Evolutionary conservation across 2,329 filamentous ascomycete species (phyloP), one percentile per base, ranked within the genome.

Genomic region (Cercospora janseana): DNA sequence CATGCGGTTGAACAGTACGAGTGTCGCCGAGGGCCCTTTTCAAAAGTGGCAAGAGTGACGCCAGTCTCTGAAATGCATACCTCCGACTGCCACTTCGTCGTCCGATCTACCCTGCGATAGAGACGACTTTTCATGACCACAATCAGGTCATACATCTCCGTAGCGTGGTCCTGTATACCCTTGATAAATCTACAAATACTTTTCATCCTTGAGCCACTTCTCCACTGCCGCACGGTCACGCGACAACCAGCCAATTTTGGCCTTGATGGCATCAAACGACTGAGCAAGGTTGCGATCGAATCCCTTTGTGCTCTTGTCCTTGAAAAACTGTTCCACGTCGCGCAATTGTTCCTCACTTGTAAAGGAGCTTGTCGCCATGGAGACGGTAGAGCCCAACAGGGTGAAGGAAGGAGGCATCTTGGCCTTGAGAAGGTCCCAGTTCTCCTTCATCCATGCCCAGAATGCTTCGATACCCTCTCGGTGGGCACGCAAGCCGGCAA

Each of bases 211-310:
- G 57, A 88, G 72, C 85, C 86, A 91, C 46, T 69, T 63, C 67
- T 81, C 78, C n/a, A 95, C 87, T 69, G 95, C 88, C 21, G 81
- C 78, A 34, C 78, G 76, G 69, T 95, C 91, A 51, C 89, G 81
- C 69, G 82, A 73, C 49, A 94, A 68, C 88, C 88, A 95, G 52
- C 83, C 80, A 61, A 85, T 79, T 81, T 95, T 97, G 48, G 90
- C 90, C 54, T 81, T 81, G 63, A 96, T 86, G 3, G 84, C 79
- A 69, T 97, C 92, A 60, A 86, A 79, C 68, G 86, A 92, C 76
- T 97, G 92, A n/a, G 89, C 88, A 51, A 97, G 75, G 41, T 87
- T 84, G 67, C 91, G 85, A 65, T 95, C 88, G 64, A 89, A 97
- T 34, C 89, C 83, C 75, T 87, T 95, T 54, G 86, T 94, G 67